Evolutionary conservation across 2,329 filamentous ascomycete genomes (phyloP).

Genomic region (Ophiostoma perfectum): DNA sequence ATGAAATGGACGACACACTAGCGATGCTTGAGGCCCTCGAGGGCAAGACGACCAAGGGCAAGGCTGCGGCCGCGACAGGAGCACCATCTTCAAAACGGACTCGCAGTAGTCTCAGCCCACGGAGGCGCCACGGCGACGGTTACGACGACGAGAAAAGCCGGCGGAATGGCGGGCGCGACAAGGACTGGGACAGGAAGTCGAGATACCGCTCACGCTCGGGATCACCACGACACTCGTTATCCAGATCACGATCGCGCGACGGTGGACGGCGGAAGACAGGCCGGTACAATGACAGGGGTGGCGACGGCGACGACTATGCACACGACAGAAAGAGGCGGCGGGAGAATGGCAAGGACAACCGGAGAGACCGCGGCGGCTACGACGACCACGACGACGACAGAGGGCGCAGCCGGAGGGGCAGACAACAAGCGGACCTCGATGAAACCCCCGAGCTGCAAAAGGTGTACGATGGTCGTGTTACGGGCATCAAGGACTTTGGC

Average conservation of each 20-base stretch:
- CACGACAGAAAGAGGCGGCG: slow-evolving; percentile 37
- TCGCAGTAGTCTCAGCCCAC: slow-evolving; percentile 15
- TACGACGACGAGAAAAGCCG: slow-evolving; percentile 27
- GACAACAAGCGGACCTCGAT: slow-evolving; percentile 70
- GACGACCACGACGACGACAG: slow-evolving; percentile 48
- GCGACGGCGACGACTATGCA: slow-evolving; percentile 21
- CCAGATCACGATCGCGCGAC: slow-evolving; percentile 33
- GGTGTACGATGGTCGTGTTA: slow-evolving; percentile 83
- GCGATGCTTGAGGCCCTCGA: slow-evolving; percentile 84
- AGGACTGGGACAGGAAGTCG: slow-evolving; percentile 30
- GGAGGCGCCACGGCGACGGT: slow-evolving; percentile 22
- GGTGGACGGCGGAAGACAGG: slow-evolving; percentile 34
- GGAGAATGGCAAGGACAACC: slow-evolving; percentile 31
- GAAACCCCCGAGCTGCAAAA: slow-evolving; percentile 77
- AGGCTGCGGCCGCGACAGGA: neutral
- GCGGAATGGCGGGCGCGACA: slow-evolving; percentile 18
- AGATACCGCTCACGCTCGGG: slow-evolving; percentile 32
- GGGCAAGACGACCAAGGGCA: slow-evolving; percentile 43
- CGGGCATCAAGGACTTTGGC: slow-evolving; percentile 90
- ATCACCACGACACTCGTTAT: slow-evolving; percentile 37
- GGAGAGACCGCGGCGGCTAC: slow-evolving; percentile 40
- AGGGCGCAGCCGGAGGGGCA: slow-evolving; percentile 41
- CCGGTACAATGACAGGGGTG: slow-evolving; percentile 32
- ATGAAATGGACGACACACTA: slow-evolving; percentile 86
- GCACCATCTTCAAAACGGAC: neutral